Percentiles rank a stretch among this genome's conserved stretches.
Conservation (phyloP, 306 rosid genomes). For the Benincasa hispida region DNA sequence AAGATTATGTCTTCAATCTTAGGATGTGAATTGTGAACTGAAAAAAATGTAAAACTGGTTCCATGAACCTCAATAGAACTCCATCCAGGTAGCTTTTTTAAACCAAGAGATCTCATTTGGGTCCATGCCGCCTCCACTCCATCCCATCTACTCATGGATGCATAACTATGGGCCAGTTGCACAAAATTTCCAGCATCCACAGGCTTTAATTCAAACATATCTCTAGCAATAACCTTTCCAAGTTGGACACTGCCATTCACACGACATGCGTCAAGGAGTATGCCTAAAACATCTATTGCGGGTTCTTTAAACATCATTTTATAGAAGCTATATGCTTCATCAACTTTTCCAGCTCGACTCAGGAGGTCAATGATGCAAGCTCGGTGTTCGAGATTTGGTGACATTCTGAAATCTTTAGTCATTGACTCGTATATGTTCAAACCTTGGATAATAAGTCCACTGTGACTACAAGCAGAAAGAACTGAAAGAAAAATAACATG, state of each 20-base stretch:
- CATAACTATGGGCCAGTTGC: slow-evolving; percentile 12
- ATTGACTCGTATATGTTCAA: slow-evolving; percentile 9
- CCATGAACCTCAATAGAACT: slow-evolving; percentile 12
- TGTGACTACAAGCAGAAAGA: slow-evolving; percentile 13
- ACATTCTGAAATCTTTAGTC: neutral
- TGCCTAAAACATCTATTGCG: slow-evolving; percentile 10
- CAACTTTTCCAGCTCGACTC: slow-evolving; percentile 12
- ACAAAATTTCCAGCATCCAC: slow-evolving; percentile 11
- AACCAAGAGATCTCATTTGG: slow-evolving; percentile 15
- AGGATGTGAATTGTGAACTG: slow-evolving; percentile 14
- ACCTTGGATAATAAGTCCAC: slow-evolving; percentile 10
- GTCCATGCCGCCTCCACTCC: slow-evolving; percentile 15
- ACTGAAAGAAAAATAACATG: slow-evolving; percentile 11
- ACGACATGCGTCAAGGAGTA: slow-evolving; percentile 8
- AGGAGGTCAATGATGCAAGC: slow-evolving; percentile 16
- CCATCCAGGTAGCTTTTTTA: slow-evolving; percentile 14
- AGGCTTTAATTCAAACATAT: slow-evolving; percentile 7
- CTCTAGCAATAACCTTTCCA: slow-evolving; percentile 5
- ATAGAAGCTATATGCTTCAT: slow-evolving; percentile 11
- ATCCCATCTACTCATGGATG: slow-evolving; percentile 6
- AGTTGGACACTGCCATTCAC: neutral
- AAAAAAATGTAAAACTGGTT: slow-evolving; percentile 4
- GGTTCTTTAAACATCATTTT: slow-evolving; percentile 8
- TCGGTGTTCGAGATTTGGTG: slow-evolving; percentile 1
- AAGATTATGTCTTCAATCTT: neutral